phyloP scores from a whole-genome alignment of 305 asterid genomes.

The Fraxinus greggii region DNA sequence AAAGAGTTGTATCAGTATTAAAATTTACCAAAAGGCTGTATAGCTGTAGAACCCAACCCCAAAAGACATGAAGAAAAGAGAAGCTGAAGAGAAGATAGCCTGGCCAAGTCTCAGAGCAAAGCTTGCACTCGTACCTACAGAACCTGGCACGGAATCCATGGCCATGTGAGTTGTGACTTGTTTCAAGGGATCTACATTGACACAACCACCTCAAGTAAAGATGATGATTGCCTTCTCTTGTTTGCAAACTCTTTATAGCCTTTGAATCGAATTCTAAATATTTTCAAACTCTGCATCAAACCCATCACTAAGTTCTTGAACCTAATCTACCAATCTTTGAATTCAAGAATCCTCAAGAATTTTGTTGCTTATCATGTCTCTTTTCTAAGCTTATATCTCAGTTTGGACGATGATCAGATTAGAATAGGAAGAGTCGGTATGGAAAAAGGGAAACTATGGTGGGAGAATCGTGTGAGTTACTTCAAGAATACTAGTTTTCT shows the following conservation, averaged over 20 bases:
- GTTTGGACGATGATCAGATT: conserved; percentile 21
- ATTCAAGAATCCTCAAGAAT: conserved; percentile 10
- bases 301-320: conserved; percentile 5
- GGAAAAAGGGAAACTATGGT: conserved; percentile 16
- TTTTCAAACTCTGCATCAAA: neutral
- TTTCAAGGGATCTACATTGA: conserved; percentile 6
- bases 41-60: conserved; percentile 71
- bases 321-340: conserved; percentile 6
- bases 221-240: neutral
- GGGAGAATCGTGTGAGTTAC: conserved; percentile 19
- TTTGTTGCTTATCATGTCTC: conserved; percentile 7
- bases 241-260: neutral
- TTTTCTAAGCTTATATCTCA: conserved; percentile 2
- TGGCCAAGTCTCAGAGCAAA: conserved; percentile 63
- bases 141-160: conserved; percentile 54
- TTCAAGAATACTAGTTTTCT: neutral
- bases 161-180: conserved; percentile 15
- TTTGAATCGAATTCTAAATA: neutral
- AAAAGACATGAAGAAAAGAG: conserved; percentile 66
- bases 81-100: conserved; percentile 53
- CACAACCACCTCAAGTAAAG: neutral
- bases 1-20: neutral
- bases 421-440: conserved; percentile 16
- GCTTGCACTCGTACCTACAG: conserved; percentile 59
- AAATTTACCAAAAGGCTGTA: conserved; percentile 61